Percentiles rank a stretch among this genome's conserved stretches.
These are phyloP conservation scores for Herpetomonas tarakana DNA, from an alignment of 208 protist species.

Conservation along the genomic window DNA sequence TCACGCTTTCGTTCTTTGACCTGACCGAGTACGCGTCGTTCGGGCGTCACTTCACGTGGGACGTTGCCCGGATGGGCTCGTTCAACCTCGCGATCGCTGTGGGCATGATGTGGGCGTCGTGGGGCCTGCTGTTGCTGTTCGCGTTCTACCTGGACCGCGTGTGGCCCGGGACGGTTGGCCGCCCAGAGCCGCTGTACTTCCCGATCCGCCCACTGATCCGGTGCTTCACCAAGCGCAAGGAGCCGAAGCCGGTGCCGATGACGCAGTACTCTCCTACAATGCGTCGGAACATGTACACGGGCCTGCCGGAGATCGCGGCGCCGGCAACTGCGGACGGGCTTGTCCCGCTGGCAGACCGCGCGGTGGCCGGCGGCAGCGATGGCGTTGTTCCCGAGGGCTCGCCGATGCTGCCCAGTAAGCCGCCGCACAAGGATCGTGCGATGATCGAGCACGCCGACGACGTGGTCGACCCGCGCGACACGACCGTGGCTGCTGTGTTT, in stretches of 20 bases:
- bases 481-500: slow-evolving; percentile 34
- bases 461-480: slow-evolving; percentile 29
- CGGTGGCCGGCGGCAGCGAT: no score
- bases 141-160: slow-evolving; percentile 86
- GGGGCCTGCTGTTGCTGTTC: slow-evolving; percentile 59
- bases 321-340: background rate
- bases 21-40: slow-evolving; percentile 57
- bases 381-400: no score
- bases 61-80: slow-evolving; percentile 23
- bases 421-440: background rate
- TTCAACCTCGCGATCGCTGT: slow-evolving; percentile 52
- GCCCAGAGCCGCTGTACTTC: slow-evolving; percentile 61
- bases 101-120: slow-evolving; percentile 79
- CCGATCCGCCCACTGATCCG: slow-evolving; percentile 51
- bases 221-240: slow-evolving; percentile 30
- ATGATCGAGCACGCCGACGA: slow-evolving; percentile 44
- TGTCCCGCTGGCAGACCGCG: no score
- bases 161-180: slow-evolving; percentile 55
- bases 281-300: background rate
- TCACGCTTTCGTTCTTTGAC: slow-evolving; percentile 36
- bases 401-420: background rate
- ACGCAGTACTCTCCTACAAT: background rate
- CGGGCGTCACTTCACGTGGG: slow-evolving; percentile 35
- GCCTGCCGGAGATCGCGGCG: background rate
- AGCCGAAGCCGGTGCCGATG: slow-evolving; percentile 21